A percentile compares a stretch with the other conserved stretches of the same genome.
Conservation (phyloP, 257 asterid species). For the Solanum sejunctum region DNA sequence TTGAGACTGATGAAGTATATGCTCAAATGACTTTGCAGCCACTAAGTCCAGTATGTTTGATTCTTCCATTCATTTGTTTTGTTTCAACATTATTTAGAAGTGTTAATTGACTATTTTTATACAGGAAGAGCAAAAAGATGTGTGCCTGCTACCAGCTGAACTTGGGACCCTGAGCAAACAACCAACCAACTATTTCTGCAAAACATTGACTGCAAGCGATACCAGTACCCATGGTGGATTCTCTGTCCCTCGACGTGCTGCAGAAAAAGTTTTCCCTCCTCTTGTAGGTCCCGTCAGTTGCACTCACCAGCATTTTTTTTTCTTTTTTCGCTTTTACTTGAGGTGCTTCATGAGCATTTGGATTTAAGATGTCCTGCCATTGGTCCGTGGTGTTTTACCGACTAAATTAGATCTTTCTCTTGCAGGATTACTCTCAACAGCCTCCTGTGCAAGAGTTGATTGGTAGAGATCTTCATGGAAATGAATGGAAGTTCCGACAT, state of each 20-base stretch:
- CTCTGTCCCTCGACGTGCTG: constrained; percentile 96
- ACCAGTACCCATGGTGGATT: constrained; percentile 98
- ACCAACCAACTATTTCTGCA: constrained; percentile 86
- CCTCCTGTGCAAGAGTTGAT: constrained; percentile 90
- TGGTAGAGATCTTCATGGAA: constrained; percentile 93
- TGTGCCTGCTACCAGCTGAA: constrained; percentile 75
- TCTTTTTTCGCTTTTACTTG: neutral
- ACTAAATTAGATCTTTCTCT: neutral
- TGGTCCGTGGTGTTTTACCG: neutral
- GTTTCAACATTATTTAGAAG: neutral
- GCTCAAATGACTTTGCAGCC: constrained; percentile 97
- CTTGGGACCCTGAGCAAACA: constrained; percentile 84
- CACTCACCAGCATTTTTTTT: neutral
- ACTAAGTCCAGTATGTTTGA: constrained; percentile 49
- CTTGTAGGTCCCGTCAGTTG: constrained; percentile 43
- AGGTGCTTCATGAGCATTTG: neutral
- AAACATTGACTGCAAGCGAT: constrained; percentile 86
- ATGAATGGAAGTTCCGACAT: constrained; percentile 96
- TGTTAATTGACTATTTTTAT: neutral
- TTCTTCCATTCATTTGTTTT: neutral
- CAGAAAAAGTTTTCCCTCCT: constrained; percentile 96
- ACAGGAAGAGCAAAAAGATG: constrained; percentile 93
- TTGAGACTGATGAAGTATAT: constrained; percentile 89
- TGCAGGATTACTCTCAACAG: constrained; percentile 77
- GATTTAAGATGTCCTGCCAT: neutral